Evolutionary conservation across 202 grass and related monocot species (phyloP).

Genomic region (Setaria italica): DNA sequence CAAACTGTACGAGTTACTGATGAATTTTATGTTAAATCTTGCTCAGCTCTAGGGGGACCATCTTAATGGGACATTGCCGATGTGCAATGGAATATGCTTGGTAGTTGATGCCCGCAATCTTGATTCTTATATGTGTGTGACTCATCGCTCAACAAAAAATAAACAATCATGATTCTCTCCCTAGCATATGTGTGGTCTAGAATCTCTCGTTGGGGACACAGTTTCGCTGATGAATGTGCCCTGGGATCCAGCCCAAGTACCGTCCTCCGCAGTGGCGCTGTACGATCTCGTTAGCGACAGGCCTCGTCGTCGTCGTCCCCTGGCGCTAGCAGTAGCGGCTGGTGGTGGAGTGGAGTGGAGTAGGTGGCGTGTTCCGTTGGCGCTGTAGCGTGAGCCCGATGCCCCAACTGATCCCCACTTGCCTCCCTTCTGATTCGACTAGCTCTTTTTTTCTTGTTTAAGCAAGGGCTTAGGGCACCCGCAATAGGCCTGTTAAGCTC

Average conservation of each 20-base stretch:
- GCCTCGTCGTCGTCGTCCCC: background rate
- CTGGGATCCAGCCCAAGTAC: conserved; percentile 4
- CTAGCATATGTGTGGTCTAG: background rate
- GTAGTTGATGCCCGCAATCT: background rate
- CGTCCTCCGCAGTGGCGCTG: background rate
- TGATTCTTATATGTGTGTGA: background rate
- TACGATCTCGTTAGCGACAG: conserved; percentile 12
- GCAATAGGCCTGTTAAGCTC: too few species aligned
- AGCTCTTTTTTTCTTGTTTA: background rate
- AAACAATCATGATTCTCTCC: background rate
- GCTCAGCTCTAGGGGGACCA: background rate
- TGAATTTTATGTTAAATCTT: background rate
- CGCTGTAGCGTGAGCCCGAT: conserved; percentile 42
- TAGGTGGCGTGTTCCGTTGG: conserved; percentile 41
- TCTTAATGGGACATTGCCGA: background rate
- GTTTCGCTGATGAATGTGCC: background rate
- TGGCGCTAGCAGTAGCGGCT: background rate
- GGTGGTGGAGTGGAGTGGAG: conserved; percentile 6
- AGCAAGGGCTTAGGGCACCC: background rate
- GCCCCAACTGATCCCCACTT: conserved; percentile 28
- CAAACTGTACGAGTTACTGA: background rate
- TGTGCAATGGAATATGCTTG: conserved; percentile 24
- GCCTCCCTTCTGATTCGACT: background rate
- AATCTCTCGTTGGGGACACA: background rate
- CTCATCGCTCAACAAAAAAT: background rate